Conservation (phyloP, 441 rosid genomes). For the Adansonia madagascariensis region DNA sequence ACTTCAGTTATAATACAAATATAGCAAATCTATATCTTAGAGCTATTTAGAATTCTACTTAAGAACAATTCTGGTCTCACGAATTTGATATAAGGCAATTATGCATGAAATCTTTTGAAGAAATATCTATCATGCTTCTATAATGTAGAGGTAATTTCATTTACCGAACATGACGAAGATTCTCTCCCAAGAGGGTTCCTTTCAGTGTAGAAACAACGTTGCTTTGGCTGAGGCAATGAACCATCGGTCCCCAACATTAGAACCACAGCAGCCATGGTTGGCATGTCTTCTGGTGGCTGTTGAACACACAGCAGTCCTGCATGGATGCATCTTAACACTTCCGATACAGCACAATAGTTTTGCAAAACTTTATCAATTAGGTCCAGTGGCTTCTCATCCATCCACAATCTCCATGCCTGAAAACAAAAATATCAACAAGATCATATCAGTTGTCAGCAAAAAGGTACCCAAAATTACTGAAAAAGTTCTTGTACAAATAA, state of each 20-base stretch:
- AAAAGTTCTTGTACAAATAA: too few species aligned
- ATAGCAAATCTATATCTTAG: too few species aligned
- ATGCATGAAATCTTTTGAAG: background rate
- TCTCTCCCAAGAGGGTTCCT: background rate
- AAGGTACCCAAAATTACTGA: background rate
- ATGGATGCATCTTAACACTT: conserved; percentile 48
- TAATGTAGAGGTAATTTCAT: conserved; percentile 24
- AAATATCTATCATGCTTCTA: conserved; percentile 22
- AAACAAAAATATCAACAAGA: background rate
- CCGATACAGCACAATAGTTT: conserved; percentile 16
- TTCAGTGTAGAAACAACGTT: background rate
- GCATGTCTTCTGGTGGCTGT: conserved; percentile 33
- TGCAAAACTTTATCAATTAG: conserved; percentile 30
- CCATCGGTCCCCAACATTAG: background rate
- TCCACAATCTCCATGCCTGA: conserved; percentile 23
- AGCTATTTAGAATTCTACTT: too few species aligned
- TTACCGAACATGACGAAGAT: conserved; percentile 2
- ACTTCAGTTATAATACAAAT: too few species aligned
- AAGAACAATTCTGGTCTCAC: too few species aligned
- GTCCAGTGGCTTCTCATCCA: conserved; percentile 31
- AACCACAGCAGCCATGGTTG: background rate
- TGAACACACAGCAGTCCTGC: conserved; percentile 39
- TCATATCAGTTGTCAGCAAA: background rate
- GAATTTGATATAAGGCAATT: too few species aligned
- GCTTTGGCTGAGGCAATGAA: conserved; percentile 26